Percentiles rank a stretch among this genome's conserved stretches.
Evolutionary conservation across 345 rosid species (phyloP).

Genomic region (Boechera retrofracta): DNA sequence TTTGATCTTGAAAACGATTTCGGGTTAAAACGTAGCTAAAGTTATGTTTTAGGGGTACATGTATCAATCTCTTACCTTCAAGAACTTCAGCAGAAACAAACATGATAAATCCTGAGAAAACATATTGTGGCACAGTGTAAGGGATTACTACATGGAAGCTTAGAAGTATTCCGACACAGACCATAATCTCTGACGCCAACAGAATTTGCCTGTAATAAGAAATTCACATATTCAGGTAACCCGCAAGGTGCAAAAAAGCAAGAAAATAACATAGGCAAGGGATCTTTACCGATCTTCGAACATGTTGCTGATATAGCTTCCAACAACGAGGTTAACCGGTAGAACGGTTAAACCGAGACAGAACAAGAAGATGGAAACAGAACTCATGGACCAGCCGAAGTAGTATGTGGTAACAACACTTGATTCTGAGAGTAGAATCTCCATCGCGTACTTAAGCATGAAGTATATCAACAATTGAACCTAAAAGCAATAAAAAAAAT

Average conservation of each 20-base stretch:
- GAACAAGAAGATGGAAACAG: constrained; percentile 85
- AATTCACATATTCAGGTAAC: constrained; percentile 29
- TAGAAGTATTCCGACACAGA: constrained; percentile 70
- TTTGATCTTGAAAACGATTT: constrained; percentile 2
- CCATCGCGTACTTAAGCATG: constrained; percentile 95
- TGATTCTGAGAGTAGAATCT: constrained; percentile 92
- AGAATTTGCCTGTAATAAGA: constrained; percentile 76
- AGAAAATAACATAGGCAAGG: background rate
- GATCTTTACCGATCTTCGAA: constrained; percentile 82
- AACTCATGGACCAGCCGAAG: constrained; percentile 76
- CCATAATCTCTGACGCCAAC: constrained; percentile 87
- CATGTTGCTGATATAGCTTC: constrained; percentile 94
- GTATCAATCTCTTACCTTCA: constrained; percentile 63
- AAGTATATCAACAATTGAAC: constrained; percentile 93
- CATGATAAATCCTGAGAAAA: constrained; percentile 83
- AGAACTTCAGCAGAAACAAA: constrained; percentile 95
- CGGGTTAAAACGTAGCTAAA: background rate
- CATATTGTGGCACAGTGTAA: constrained; percentile 83
- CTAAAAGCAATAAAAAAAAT: constrained; percentile 43
- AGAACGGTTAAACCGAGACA: constrained; percentile 92
- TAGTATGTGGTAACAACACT: constrained; percentile 85
- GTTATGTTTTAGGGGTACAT: background rate
- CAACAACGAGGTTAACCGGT: constrained; percentile 86
- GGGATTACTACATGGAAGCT: constrained; percentile 76
- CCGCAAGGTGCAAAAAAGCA: background rate